phyloP scores from a whole-genome alignment of 345 rosid species.

The Alliaria petiolata region DNA sequence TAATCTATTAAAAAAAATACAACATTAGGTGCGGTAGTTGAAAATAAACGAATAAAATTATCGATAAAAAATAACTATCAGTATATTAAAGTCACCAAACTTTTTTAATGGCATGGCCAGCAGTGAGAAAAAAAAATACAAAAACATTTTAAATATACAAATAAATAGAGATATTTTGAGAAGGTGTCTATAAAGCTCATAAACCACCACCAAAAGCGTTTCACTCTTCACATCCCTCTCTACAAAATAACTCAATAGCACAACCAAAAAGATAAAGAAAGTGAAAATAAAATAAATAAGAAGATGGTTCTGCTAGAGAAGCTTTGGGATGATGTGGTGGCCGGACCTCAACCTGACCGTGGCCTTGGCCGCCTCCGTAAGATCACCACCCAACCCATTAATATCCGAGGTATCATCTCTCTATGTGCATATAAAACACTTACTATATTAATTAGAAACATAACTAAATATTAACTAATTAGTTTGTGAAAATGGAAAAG shows the following conservation, averaged over 20 bases:
- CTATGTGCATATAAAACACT: not conserved
- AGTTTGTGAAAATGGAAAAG: not conserved
- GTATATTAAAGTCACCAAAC: not conserved
- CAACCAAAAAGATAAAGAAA: not conserved
- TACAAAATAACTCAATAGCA: not conserved
- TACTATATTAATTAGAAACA: not conserved
- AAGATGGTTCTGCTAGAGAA: slow-evolving; percentile 57
- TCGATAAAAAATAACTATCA: not conserved
- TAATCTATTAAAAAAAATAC: too few relatives aligned
- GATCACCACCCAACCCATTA: slow-evolving; percentile 51
- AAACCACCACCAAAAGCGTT: not conserved
- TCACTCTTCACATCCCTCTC: slow-evolving; percentile 21
- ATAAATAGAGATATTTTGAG: slow-evolving; percentile 23
- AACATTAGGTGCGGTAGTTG: not conserved
- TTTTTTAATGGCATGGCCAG: not conserved
- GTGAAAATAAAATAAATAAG: not conserved
- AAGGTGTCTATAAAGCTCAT: slow-evolving; percentile 20
- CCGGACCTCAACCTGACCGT: slow-evolving; percentile 90
- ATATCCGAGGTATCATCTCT: slow-evolving; percentile 37
- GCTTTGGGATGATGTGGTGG: slow-evolving; percentile 90
- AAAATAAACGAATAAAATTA: not conserved
- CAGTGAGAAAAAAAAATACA: not conserved
- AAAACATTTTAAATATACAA: not conserved
- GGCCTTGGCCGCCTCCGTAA: slow-evolving; percentile 83
- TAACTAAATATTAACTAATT: not conserved